Conservation (phyloP, 176 grass and related monocot species). For the Oryza glaberrima region DNA sequence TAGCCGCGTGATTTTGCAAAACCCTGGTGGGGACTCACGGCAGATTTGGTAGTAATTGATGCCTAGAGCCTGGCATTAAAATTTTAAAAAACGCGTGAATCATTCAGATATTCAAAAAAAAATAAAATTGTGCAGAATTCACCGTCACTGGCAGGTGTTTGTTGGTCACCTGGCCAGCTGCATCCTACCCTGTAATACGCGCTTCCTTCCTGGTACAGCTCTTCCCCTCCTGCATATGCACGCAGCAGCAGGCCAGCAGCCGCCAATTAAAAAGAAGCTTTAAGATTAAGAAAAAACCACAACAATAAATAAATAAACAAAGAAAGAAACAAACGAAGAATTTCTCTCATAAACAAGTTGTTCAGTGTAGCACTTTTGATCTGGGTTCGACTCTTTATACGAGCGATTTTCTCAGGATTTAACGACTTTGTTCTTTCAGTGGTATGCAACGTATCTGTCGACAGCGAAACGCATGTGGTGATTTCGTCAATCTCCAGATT, state of each 20-base stretch:
- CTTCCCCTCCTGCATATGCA: neutral
- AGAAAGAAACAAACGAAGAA: neutral
- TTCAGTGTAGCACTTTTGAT: no score
- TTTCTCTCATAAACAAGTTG: neutral
- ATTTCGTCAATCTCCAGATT: no score
- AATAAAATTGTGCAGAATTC: neutral
- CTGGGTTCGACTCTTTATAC: no score
- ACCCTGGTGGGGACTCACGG: no score
- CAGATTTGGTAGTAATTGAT: no score
- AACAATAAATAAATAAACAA: neutral
- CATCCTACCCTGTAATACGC: neutral
- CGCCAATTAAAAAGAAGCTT: neutral
- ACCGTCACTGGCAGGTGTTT: no score
- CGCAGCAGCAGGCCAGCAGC: neutral
- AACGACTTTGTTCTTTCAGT: no score
- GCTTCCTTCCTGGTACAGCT: neutral
- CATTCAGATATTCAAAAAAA: neutral
- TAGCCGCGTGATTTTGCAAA: no score
- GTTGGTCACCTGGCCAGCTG: neutral
- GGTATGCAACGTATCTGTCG: no score
- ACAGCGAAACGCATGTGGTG: no score
- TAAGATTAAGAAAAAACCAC: neutral
- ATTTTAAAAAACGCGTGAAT: neutral
- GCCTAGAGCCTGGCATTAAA: neutral
- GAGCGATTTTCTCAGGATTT: no score